Evolutionary conservation across 257 asterid genomes (phyloP).

Genomic region (Ilex asprella): DNA sequence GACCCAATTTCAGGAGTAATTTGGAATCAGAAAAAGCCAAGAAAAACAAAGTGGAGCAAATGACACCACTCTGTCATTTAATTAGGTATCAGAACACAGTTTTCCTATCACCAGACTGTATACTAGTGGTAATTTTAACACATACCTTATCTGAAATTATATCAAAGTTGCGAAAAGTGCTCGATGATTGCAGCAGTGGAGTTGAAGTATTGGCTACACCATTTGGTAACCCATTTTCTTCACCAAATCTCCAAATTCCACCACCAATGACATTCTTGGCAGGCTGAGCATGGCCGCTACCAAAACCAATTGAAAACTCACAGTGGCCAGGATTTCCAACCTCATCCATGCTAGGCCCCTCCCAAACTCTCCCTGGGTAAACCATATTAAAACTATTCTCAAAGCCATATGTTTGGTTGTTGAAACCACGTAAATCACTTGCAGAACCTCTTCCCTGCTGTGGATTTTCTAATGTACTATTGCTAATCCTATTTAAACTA

Average conservation of each 20-base stretch:
- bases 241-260: conserved; percentile 47
- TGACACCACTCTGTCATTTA: no score
- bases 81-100: no score
- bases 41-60: no score
- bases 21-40: no score
- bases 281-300: conserved; percentile 31
- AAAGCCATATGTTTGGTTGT: conserved; percentile 24
- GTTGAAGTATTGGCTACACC: conserved; percentile 33
- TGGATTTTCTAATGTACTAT: conserved; percentile 22
- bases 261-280: conserved; percentile 35
- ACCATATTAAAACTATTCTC: conserved; percentile 29
- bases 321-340: conserved; percentile 35
- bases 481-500: conserved; percentile 16
- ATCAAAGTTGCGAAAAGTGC: conserved; percentile 39
- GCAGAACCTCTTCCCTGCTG: conserved; percentile 39
- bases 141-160: conserved; percentile 57
- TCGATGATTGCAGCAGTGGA: conserved; percentile 38
- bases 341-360: conserved; percentile 26
- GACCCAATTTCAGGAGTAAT: no score
- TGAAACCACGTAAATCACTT: conserved; percentile 31
- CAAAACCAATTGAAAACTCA: conserved; percentile 39
- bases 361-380: conserved; percentile 34
- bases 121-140: no score
- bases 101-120: no score
- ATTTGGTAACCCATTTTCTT: conserved; percentile 35